Evolutionary conservation across 768 basidiomycete species (phyloP), one percentile per base, ranked within the genome.

Genomic region (Hygrocybe coccinea): DNA sequence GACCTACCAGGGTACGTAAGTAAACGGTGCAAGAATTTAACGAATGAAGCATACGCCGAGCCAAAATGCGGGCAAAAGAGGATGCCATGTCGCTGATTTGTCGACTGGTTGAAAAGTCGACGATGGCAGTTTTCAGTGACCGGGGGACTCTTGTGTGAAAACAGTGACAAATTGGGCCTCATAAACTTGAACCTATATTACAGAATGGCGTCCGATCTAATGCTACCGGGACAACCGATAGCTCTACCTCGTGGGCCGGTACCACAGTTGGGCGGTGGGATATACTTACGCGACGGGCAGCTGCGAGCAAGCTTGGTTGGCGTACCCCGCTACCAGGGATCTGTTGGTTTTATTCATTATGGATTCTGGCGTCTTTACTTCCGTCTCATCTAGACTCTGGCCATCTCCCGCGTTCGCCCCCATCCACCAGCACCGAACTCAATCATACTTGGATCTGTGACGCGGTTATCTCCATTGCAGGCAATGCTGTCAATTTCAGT

Each of bases 211-310:
- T 60, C 46, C 37, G 56, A 61, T 47, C 39, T 70, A 38, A 71
- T 89, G 37, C 74, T 94, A 4, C 91, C 91, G 54, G 91, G 91
- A 7, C 91, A 94, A 71, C 87, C 87, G 8, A 76, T 93, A 50
- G 68, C 74, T 7, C 65, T 83, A 1, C 80, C 82, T 5, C 72
- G 76, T 15, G 78, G 79, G 1, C 81, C 86, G 25, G 67, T 68
- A 1, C 82, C 83, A 6, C 77, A 79, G 60, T 68, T 85, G 4
- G 89, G 88, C 14, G 65, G 74, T 3, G 91, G 91, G 14, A 74
- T 83, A 14, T 94, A 91, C 67, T 59, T 72, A 19, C 78, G 80
- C 59, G 80, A 88, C 65, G 81, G 79, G 19, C 76, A 81, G 58
- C 67, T 84, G 34, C 78, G 89, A 56, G 87, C 90, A 47, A 86